phyloP scores from a whole-genome alignment of 164 flowering plant species.

The Macadamia integrifolia region DNA sequence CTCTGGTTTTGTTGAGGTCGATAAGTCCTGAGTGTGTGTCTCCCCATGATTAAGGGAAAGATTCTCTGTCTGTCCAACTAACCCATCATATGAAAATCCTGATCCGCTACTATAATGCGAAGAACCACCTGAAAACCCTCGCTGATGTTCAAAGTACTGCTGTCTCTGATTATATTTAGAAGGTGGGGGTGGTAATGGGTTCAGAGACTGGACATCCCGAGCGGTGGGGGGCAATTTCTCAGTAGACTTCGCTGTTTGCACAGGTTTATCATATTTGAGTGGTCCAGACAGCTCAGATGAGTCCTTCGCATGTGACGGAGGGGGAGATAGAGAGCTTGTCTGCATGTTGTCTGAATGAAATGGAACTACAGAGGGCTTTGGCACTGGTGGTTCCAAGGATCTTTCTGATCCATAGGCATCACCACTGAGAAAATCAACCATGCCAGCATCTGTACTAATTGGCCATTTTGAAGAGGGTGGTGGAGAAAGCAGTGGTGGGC shows the following conservation, averaged over 20 bases:
- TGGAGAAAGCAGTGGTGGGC: slow-evolving; percentile 65
- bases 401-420: slow-evolving; percentile 49
- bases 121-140: slow-evolving; percentile 10
- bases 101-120: slow-evolving; percentile 43
- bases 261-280: slow-evolving; percentile 44
- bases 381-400: slow-evolving; percentile 24
- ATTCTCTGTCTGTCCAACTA: slow-evolving; percentile 60
- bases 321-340: slow-evolving; percentile 15
- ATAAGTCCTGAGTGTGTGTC: slow-evolving; percentile 18
- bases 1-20: slow-evolving; percentile 37
- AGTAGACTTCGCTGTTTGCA: slow-evolving; percentile 29
- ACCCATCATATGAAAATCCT: slow-evolving; percentile 53
- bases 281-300: slow-evolving; percentile 25
- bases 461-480: slow-evolving; percentile 64
- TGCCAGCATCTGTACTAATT: slow-evolving; percentile 24
- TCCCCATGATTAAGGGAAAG: slow-evolving; percentile 44
- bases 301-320: slow-evolving; percentile 19
- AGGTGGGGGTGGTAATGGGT: slow-evolving; percentile 73
- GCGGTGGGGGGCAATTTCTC: slow-evolving; percentile 53
- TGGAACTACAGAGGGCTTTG: slow-evolving; percentile 20
- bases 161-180: slow-evolving; percentile 69
- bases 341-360: slow-evolving; percentile 24
- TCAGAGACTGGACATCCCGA: slow-evolving; percentile 40
- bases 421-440: slow-evolving; percentile 85
- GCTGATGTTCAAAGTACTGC: slow-evolving; percentile 64